These are phyloP conservation scores for Saccharum officinarum DNA, from an alignment of 176 grass and related monocot species.

Conservation along the genomic window DNA sequence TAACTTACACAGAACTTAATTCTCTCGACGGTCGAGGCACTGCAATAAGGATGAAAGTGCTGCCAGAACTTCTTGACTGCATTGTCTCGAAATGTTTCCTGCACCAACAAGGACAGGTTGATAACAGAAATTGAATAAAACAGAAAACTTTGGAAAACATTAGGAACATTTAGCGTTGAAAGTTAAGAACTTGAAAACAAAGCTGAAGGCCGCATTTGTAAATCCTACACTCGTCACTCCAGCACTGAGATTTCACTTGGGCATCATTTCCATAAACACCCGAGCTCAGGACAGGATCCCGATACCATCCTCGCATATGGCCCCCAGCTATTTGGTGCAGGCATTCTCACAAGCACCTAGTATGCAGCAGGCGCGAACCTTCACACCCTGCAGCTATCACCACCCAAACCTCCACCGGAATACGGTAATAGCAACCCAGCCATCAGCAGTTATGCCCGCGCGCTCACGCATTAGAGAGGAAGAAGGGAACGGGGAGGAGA, in stretches of 20 bases:
- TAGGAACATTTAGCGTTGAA: background rate
- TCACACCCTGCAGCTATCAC: background rate
- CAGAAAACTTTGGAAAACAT: background rate
- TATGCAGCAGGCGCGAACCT: background rate
- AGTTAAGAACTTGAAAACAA: background rate
- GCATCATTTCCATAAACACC: background rate
- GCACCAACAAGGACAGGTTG: slow-evolving; percentile 27
- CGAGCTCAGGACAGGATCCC: background rate
- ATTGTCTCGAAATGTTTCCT: slow-evolving; percentile 80
- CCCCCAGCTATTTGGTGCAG: background rate
- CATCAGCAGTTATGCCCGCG: background rate
- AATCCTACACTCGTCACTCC: background rate
- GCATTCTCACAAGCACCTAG: slow-evolving; percentile 51
- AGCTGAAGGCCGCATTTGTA: background rate
- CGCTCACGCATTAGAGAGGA: background rate
- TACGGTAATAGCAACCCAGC: background rate
- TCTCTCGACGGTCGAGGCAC: slow-evolving; percentile 44
- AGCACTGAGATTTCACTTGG: background rate
- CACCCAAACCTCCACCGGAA: background rate
- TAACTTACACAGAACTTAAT: slow-evolving; percentile 68
- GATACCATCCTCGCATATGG: background rate
- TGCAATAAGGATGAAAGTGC: slow-evolving; percentile 75
- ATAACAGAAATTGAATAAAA: background rate
- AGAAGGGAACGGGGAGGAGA: background rate
- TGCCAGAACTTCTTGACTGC: slow-evolving; percentile 84